phyloP scores from a whole-genome alignment of 2,329 filamentous ascomycete genomes.

The Xylariaceae sp. region DNA sequence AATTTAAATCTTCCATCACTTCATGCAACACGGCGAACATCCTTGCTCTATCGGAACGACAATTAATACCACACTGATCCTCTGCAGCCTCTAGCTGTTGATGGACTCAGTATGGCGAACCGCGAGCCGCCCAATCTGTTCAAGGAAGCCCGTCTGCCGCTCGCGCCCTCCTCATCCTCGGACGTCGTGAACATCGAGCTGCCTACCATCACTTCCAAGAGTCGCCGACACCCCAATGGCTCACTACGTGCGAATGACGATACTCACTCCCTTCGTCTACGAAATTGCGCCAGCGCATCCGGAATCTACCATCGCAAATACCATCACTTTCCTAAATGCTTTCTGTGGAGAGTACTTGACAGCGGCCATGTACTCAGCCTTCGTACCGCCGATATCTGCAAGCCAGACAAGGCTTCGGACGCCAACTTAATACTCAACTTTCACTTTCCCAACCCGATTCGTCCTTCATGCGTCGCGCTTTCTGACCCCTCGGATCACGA shows the following conservation, averaged over 20 bases:
- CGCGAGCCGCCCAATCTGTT: conserved; percentile 64
- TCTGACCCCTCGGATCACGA: conserved; percentile 69
- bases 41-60: conserved; percentile 13
- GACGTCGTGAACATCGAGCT: conserved; percentile 69
- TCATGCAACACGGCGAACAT: conserved; percentile 4
- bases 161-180: conserved; percentile 67
- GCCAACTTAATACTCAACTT: conserved; percentile 74
- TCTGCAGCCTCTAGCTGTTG: conserved; percentile 26
- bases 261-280: conserved; percentile 70
- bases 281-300: conserved; percentile 70
- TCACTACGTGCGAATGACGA: conserved; percentile 43
- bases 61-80: conserved; percentile 14
- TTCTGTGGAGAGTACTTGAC: conserved; percentile 87
- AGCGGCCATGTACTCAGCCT: conserved; percentile 77
- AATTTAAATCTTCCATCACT: conserved; percentile 2
- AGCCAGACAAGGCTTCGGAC: conserved; percentile 60
- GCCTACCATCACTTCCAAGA: conserved; percentile 48
- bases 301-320: conserved; percentile 81
- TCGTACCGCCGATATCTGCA: conserved; percentile 76
- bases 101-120: conserved; percentile 68
- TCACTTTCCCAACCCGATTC: conserved; percentile 68
- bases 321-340: conserved; percentile 73
- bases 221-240: conserved; percentile 39
- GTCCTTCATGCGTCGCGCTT: conserved; percentile 74
- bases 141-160: conserved; percentile 82